A percentile compares a stretch with the other conserved stretches of the same genome.
Evolutionary conservation across 495 filamentous ascomycete species (phyloP).

Genomic region (Neurospora sp.): DNA sequence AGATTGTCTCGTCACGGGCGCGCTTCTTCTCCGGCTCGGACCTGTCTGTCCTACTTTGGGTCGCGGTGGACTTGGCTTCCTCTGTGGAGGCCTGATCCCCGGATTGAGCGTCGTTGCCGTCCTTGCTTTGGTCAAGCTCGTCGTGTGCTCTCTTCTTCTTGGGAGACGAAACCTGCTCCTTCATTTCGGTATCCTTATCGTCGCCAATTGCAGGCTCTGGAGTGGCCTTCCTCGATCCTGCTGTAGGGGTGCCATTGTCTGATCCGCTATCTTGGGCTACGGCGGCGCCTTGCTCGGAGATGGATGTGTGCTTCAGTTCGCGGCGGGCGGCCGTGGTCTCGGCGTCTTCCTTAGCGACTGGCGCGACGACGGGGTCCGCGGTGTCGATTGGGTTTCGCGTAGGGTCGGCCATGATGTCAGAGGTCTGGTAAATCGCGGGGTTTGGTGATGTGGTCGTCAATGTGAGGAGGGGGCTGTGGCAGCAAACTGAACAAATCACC

Average conservation of each 20-base stretch:
- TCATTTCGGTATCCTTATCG: slow-evolving; percentile 25
- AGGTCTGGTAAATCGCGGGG: not conserved
- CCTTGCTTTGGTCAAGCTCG: slow-evolving; percentile 35
- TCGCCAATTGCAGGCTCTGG: slow-evolving; percentile 22
- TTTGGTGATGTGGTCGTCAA: not conserved
- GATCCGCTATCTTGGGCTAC: slow-evolving; percentile 13
- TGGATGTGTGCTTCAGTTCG: slow-evolving; percentile 44
- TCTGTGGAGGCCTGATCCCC: slow-evolving; percentile 29
- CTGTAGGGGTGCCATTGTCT: not conserved
- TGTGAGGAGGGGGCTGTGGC: not conserved
- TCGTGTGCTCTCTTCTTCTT: slow-evolving; percentile 50
- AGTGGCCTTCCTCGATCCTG: slow-evolving; percentile 10
- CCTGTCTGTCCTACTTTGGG: slow-evolving; percentile 30
- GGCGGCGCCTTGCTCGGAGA: slow-evolving; percentile 26
- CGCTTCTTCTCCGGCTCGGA: slow-evolving; percentile 50
- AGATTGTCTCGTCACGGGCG: slow-evolving; percentile 24
- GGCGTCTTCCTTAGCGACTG: slow-evolving; percentile 35
- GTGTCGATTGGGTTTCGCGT: slow-evolving; percentile 24
- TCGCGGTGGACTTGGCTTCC: slow-evolving; percentile 11
- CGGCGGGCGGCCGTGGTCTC: slow-evolving; percentile 45
- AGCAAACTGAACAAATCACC: not conserved
- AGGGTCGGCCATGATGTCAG: slow-evolving; percentile 27
- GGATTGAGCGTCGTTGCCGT: slow-evolving; percentile 16
- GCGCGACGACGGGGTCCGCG: slow-evolving; percentile 16
- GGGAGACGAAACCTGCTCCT: slow-evolving; percentile 39